phyloP scores from a whole-genome alignment of 1,139 yeast genomes.

The Zygosaccharomyces pseudobailii region DNA sequence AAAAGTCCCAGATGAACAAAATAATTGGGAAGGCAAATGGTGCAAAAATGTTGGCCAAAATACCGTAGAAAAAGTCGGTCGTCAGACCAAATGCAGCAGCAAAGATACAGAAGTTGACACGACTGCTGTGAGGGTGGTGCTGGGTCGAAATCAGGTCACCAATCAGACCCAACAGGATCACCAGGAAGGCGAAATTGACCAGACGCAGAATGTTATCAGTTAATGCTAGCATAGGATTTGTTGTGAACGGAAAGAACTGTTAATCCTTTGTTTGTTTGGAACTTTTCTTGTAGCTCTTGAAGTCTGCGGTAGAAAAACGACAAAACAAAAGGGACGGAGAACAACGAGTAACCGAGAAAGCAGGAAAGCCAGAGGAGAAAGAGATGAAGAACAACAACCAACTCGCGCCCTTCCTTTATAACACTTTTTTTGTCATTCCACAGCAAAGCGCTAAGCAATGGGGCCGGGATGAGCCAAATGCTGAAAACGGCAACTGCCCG shows the following conservation, averaged over 20 bases:
- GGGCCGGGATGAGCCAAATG: slow-evolving; percentile 1
- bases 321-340: not conserved
- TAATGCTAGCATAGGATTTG: slow-evolving; percentile 36
- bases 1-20: slow-evolving; percentile 69
- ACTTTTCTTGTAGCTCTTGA: too few relatives aligned
- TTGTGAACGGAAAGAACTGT: not conserved
- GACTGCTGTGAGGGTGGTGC: slow-evolving; percentile 50
- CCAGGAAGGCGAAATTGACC: slow-evolving; percentile 68
- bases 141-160: slow-evolving; percentile 78
- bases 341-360: not conserved
- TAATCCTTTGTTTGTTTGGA: not conserved
- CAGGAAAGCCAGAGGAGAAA: not conserved
- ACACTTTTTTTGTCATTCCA: not conserved
- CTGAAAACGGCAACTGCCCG: slow-evolving; percentile 2
- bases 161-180: slow-evolving; percentile 76
- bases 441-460: slow-evolving; percentile 5
- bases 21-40: slow-evolving; percentile 85
- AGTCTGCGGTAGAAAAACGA: not conserved
- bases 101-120: slow-evolving; percentile 83
- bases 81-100: slow-evolving; percentile 81
- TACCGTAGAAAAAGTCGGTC: slow-evolving; percentile 75
- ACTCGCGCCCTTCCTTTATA: slow-evolving; percentile 2
- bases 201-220: slow-evolving; percentile 74
- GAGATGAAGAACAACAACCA: not conserved
- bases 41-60: slow-evolving; percentile 70